Base-by-base conservation (phyloP, 2,329 filamentous ascomycete species). In the Diaporthe ampelina region DNA sequence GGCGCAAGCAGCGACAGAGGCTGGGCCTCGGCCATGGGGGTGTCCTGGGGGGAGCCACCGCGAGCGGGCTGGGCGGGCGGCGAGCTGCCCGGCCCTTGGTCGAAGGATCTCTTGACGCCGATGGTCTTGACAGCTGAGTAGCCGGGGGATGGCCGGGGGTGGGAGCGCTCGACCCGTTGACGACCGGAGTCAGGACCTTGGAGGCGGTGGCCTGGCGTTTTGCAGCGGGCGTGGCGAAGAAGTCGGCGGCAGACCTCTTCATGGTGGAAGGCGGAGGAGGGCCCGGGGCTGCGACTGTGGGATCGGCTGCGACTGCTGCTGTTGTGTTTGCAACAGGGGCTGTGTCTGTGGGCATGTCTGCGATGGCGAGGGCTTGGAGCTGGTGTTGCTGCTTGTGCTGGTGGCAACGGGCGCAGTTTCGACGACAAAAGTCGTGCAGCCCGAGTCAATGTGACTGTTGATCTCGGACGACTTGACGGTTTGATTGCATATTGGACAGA, bases 371-470 rank as follows among this genome's bases (percentile, higher is more conserved):
- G 52, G 48, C 6, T 63, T 70, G 11, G 58, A 67, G 45, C 45
- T 21, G 74, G 48, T 45, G 69, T 81, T 80, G 76, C 83, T 86
- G 32, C 83, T 82, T 15, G 81, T 79, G 68, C 80, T 72, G 76
- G 76, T 78, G 71, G 81, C 78, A 54, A 72, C 72, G 67, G 70
- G 54, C 65, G 81, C 78, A 78, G 86, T 80, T 74, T 92, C 90
- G 81, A 93, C 85, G 76, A 97, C 82, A 81, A 92, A 92, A 48
- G 86, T 88, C 75, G 89, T 83, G 85, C 96, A 98, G 77, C 90
- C 90, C 40, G 94, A 96, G 85, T 98, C 97, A 81, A 98, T 91
- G 83, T 98, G 96, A 78, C 89, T 88, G 84, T 98, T 98, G 87
- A 98, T 98, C 78, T 93, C 90, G 80, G 86, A 85, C 77, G 92